Base-by-base conservation (phyloP, 768 basidiomycete genomes). In the Kwoniella pini region DNA sequence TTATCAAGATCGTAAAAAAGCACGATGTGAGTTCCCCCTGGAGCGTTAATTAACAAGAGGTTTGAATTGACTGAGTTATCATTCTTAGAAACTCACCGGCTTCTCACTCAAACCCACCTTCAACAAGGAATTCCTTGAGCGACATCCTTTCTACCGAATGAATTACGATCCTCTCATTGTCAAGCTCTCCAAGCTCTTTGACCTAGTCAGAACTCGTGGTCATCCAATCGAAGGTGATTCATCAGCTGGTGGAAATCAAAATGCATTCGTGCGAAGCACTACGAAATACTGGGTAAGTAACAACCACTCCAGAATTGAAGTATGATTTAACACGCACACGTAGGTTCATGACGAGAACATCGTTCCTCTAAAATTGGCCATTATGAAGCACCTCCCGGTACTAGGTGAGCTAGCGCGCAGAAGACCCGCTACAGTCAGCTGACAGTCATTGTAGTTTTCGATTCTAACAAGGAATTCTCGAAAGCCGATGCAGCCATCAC, bases 201-300 rank as follows among this genome's bases (percentile, higher is more conserved):
- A 98, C 77, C 87, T 97, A 33, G 93, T 98, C 17, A 86, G 94
- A 49, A 98, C 94, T 0, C 83, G 96, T 54, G 96, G 96, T 0
- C 90, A 97, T 73, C 96, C 96, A 10, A 88, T 91, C 1, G 85
- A 88, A 58, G 96, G 96, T 22, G 96, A 99, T 74, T 85, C 93
- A 1, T 88, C 87, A 68, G 96, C 96, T 0, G 96, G 96, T 27
- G 94, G 95, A 0, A 89, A 80, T 67, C 96, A 99, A 81, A 96
- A 90, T 67, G 96, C 95, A 1, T 99, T 99, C 72, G 90, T 97
- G n/a, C 81, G 96, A 39, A 93, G 96, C 79, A 99, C 96, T 31
- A 98, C 96, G 11, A 99, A 99, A 77, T 99, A 99, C 73, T 99
- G 96, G 96, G 95, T 90, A 75, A 52, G 78, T 70, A 17, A 31